Evolutionary conservation across 1,284 basidiomycete genomes (phyloP).

Genomic region (Pseudomicrostroma phylloplanum): DNA sequence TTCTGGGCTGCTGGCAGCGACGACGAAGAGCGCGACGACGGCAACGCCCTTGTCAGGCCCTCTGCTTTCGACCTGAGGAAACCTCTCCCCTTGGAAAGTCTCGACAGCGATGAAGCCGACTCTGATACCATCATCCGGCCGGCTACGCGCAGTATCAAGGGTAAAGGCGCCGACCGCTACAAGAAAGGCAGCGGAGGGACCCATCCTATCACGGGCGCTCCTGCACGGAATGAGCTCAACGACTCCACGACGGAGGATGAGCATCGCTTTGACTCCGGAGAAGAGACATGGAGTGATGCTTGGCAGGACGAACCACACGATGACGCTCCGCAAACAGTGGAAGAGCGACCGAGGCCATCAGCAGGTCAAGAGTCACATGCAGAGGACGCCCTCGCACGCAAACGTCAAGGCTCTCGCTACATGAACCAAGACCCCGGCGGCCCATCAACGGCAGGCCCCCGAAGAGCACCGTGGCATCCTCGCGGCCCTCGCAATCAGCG

Average conservation of each 20-base stretch:
- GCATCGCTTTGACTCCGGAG: neutral
- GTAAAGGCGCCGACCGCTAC: too few relatives aligned
- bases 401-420: neutral
- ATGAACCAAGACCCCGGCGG: constrained; percentile 7
- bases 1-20: constrained; percentile 20
- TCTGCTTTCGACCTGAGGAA: too few relatives aligned
- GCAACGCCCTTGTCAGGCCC: constrained; percentile 7
- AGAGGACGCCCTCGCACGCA: neutral
- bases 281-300: constrained; percentile 1
- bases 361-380: neutral
- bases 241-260: constrained; percentile 7
- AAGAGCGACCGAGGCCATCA: neutral
- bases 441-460: constrained; percentile 5
- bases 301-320: neutral
- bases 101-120: constrained; percentile 12
- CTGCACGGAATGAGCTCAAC: neutral
- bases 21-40: constrained; percentile 18
- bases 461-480: constrained; percentile 14
- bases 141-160: too few relatives aligned
- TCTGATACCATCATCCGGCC: neutral
- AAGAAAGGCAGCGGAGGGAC: neutral
- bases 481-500: constrained; percentile 3
- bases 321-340: neutral
- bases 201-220: neutral
- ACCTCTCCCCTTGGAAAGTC: neutral